A percentile compares a stretch with the other conserved stretches of the same genome.
Evolutionary conservation across 352 stramenopile species (phyloP).

Genomic region (Globisporangium sylvaticum): DNA sequence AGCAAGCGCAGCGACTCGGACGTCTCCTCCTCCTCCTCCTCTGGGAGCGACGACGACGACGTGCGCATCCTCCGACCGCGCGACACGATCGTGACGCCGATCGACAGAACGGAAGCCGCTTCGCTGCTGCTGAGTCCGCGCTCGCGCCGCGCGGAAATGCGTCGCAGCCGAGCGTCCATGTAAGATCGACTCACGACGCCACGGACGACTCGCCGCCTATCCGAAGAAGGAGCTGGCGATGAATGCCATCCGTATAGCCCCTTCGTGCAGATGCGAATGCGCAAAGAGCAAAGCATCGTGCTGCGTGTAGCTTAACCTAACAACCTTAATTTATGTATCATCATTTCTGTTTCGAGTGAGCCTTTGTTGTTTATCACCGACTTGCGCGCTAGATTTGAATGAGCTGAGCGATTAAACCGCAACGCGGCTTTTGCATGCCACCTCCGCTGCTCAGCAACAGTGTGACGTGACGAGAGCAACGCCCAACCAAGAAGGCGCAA

Average conservation of each 20-base stretch:
- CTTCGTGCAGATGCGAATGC: neutral
- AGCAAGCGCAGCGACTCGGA: neutral
- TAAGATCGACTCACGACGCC: neutral
- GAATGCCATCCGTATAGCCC: neutral
- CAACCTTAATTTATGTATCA: neutral
- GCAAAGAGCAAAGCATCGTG: neutral
- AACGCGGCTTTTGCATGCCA: neutral
- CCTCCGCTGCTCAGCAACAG: no score
- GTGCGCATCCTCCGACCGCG: slow-evolving; percentile 34
- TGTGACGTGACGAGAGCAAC: no score
- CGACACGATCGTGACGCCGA: slow-evolving; percentile 35
- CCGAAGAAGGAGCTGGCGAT: neutral
- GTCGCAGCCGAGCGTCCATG: slow-evolving; percentile 14
- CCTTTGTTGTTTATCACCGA: neutral
- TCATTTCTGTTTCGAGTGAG: neutral
- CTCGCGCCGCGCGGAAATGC: neutral
- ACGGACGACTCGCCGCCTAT: neutral
- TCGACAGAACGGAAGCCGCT: slow-evolving; percentile 4
- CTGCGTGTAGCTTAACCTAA: neutral
- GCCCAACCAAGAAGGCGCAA: neutral
- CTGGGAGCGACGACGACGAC: slow-evolving; percentile 11
- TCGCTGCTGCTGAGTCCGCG: slow-evolving; percentile 1
- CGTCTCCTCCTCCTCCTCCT: neutral
- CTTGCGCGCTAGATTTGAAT: neutral
- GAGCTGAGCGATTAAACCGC: neutral